A percentile compares a stretch with the other conserved stretches of the same genome.
phyloP scores from a whole-genome alignment of 2,329 filamentous ascomycete genomes.

The Scedosporium dehoogii region DNA sequence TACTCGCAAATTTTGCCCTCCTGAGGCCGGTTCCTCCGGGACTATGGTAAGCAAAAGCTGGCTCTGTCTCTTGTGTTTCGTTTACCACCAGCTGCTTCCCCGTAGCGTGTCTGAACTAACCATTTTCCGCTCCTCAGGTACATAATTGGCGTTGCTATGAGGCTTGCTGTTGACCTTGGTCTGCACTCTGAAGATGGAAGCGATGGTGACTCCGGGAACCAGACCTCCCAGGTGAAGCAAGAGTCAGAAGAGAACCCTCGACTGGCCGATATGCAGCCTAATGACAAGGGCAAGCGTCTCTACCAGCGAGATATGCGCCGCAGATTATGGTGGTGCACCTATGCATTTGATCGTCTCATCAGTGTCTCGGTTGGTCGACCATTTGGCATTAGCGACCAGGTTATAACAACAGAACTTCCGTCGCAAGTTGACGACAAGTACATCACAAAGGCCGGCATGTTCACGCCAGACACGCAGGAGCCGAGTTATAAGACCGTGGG shows the following conservation, averaged over 20 bases:
- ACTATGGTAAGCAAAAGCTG: conserved; percentile 51
- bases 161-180: conserved; percentile 82
- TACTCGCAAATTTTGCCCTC: conserved; percentile 85
- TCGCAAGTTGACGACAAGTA: conserved; percentile 79
- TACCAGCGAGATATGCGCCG: conserved; percentile 80
- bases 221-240: conserved; percentile 19
- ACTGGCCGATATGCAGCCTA: conserved; percentile 20
- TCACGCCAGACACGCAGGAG: conserved; percentile 47
- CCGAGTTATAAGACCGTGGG: conserved; percentile 86
- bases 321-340: conserved; percentile 93
- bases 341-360: conserved; percentile 88
- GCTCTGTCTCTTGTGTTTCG: conserved; percentile 6
- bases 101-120: conserved; percentile 2
- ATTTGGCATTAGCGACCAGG: conserved; percentile 91
- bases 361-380: conserved; percentile 88
- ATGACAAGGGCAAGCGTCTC: conserved; percentile 58
- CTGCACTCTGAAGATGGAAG: conserved; percentile 86
- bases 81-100: background rate
- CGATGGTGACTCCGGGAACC: conserved; percentile 35
- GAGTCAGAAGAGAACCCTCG: conserved; percentile 7
- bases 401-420: conserved; percentile 91
- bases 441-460: conserved; percentile 71
- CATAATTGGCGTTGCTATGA: conserved; percentile 87
- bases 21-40: conserved; percentile 86
- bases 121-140: conserved; percentile 40